Evolutionary conservation across 139 green algal genomes (phyloP), one percentile per base, ranked within the genome.

Genomic region (Haematococcus lacustris): DNA sequence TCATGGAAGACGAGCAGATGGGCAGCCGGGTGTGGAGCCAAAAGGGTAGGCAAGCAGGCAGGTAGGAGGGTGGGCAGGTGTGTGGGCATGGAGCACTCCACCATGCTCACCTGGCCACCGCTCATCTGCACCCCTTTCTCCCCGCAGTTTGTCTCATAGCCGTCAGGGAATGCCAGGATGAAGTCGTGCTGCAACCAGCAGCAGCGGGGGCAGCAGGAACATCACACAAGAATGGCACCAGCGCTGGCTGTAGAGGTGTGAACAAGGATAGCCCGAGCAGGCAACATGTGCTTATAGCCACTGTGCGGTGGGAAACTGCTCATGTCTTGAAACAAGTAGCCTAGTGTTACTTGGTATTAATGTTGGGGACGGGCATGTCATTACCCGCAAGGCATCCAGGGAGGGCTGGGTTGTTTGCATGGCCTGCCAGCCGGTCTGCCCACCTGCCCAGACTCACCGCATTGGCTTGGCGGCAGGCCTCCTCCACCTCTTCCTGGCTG

Each of bases 71-170:
- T n/a, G n/a, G n/a, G n/a, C n/a, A n/a, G n/a, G n/a, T n/a, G n/a
- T n/a, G n/a, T n/a, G n/a, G n/a, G n/a, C n/a, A n/a, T n/a, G n/a
- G n/a, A n/a, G n/a, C n/a, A n/a, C n/a, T n/a, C n/a, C n/a, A n/a
- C n/a, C n/a, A n/a, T n/a, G n/a, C n/a, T n/a, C 85, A 93, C 93
- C 81, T 95, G 91, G 0, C 92, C 93, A 3, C 93, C 93, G 7
- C 65, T 87, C 26, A 98, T 73, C 71, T 86, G 77, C 38, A 91
- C 75, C 4, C 93, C 93, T 61, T 89, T 87, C 68, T 96, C 88
- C 2, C 92, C 91, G 59, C 89, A 93, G 34, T 88, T 38, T 21
- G 92, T 95, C 33, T 93, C 85, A 79, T 97, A 97, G 2, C 89
- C 89, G 9, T 92, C 76, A 21, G 92, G 91, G 38, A 97, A 85